Percentiles rank a stretch among this genome's conserved stretches.
phyloP scores from a whole-genome alignment of 495 filamentous ascomycete genomes.

The Trichocladium antarcticum region DNA sequence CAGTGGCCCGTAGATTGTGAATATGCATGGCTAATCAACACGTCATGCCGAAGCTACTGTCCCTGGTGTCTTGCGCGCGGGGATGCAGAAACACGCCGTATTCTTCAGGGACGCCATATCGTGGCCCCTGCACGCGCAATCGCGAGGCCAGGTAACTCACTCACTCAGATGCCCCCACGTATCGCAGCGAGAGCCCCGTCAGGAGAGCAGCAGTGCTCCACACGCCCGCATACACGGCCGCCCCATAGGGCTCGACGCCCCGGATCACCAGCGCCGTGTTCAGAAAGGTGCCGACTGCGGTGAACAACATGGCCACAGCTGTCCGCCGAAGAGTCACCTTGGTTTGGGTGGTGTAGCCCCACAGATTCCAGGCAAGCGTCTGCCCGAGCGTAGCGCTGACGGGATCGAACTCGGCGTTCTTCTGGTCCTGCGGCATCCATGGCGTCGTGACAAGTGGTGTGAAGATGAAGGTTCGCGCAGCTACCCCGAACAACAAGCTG shows the following conservation, averaged over 20 bases:
- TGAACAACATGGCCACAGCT: slow-evolving; percentile 43
- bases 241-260: slow-evolving; percentile 57
- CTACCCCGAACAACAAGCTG: slow-evolving; percentile 46
- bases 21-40: slow-evolving; percentile 6
- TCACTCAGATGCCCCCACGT: slow-evolving; percentile 23
- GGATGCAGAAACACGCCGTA: background rate
- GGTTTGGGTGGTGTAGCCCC: slow-evolving; percentile 49
- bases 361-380: slow-evolving; percentile 52
- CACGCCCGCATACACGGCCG: slow-evolving; percentile 54
- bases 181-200: slow-evolving; percentile 45
- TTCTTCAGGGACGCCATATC: background rate
- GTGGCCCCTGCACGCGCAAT: background rate
- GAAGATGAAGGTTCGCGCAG: slow-evolving; percentile 64
- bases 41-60: background rate
- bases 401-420: slow-evolving; percentile 39
- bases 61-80: background rate
- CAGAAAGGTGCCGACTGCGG: slow-evolving; percentile 52
- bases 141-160: background rate
- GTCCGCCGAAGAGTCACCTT: slow-evolving; percentile 57
- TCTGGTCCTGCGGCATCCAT: slow-evolving; percentile 27
- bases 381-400: slow-evolving; percentile 42
- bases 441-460: slow-evolving; percentile 49
- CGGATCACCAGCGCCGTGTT: slow-evolving; percentile 50
- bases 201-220: slow-evolving; percentile 54
- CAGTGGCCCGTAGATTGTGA: background rate